Evolutionary conservation across 768 basidiomycete genomes (phyloP), one percentile per base, ranked within the genome.

Genomic region (Scleroderma bovista): DNA sequence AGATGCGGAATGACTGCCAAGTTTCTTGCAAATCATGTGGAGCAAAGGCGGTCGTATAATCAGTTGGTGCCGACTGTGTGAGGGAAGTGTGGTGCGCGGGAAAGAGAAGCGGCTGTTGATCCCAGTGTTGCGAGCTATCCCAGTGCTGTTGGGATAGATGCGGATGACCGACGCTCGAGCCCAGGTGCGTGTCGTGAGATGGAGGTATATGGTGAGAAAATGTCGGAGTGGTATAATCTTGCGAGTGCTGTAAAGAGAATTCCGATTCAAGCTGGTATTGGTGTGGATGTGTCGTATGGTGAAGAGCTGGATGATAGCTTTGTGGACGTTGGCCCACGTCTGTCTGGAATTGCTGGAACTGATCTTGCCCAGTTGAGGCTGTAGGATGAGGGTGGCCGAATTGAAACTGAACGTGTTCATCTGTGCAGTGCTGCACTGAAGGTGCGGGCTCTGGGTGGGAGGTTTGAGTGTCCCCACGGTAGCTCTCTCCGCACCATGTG

Each of bases 1-100:
- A 80, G 51, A 76, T 72, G 73, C 84, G 79, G 68, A 83, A 87
- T 50, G 77, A 72, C 61, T 77, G 75, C 84, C 84, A 87, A 10
- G 83, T 84, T 65, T 85, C 84, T 64, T 81, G 79, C 48, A 84
- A 56, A 42, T 76, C 72, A 44, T 71, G 68, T 4, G 76, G 76
- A 0, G 78, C 74, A 53, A 80, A 79, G 32, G 73, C 71, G 44
- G 75, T 54, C 54, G 60, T 26, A 47, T 65, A 32, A 47, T 57
- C 41, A 49, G 56, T 43, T 52, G 56, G 7, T 47, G 55, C 15
- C 47, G 60, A 19, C 31, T 39, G 12, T 45, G 59, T n/a, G 50
- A 47, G n/a, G n/a, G n/a, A 49, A 56, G 50, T 1, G n/a, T 15
- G 3, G 20, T 19, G 22, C 23, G 15, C 12, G 45, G 51, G 19